Base-by-base conservation (phyloP, 2,329 filamentous ascomycete genomes). In the Cladophialophora psammophila region DNA sequence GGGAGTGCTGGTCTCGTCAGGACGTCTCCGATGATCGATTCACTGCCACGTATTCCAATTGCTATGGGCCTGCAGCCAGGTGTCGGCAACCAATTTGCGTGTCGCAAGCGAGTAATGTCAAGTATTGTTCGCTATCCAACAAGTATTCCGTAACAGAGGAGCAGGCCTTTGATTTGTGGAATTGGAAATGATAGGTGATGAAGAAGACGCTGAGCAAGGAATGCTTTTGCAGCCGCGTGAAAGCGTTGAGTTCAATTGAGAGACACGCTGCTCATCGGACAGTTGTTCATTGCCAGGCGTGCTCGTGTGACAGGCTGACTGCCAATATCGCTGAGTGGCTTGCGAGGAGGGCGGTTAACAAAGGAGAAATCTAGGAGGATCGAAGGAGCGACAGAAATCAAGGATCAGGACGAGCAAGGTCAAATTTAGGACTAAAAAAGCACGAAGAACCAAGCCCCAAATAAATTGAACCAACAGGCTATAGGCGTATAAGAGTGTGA, bases 331-430 rank as follows among this genome's bases (percentile, higher is more conserved):
- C 52, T 58, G 61, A 40, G 64, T 63, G 66, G 66, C 66, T 57
- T 66, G 57, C 56, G 60, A 56, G 57, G 40, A 69, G 26, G 53
- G 64, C 64, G 64, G 63, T 60, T 66, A 60, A 64, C 56, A 61
- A 69, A 69, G 64, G 67, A 69, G 67, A 60, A 69, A 52, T 56
- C 61, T 36, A 53, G 53, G 58, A 64, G 52, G 60, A 61, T 59
- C 53, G 64, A 66, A 63, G 64, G 60, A 69, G 60, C 38, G 67
- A 69, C 67, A 63, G 63, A 57, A 69, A 42, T 35, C 38, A 54
- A 61, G 52, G 50, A 40, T 36, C 56, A 26, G 31, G 61, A 48
- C 38, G 34, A 62, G 35, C 54, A 31, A 63, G 26, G 63, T 15
- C 45, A 54, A 65, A 34, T 40, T 55, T 40, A 45, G 20, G 50